Conservation (phyloP, 2,329 filamentous ascomycete genomes). For the Septoria petroselini region DNA sequence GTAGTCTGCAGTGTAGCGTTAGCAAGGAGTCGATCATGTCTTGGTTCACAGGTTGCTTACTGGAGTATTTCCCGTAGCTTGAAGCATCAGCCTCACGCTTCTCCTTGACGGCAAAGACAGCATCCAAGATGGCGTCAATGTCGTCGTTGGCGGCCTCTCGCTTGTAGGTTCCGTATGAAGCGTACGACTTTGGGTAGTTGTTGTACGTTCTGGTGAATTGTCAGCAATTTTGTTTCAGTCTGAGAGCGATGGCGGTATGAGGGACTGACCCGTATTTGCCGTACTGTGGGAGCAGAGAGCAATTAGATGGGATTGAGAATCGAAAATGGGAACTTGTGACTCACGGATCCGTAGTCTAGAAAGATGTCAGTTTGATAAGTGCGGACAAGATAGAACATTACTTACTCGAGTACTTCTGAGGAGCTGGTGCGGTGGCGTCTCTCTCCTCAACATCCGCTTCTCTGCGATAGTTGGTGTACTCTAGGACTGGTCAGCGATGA, state of each 20-base stretch:
- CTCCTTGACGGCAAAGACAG: slow-evolving; percentile 5
- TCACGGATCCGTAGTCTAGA: not conserved
- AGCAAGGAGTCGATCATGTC: no score
- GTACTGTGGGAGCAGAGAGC: not conserved
- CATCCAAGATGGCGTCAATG: slow-evolving; percentile 3
- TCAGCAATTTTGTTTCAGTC: no score
- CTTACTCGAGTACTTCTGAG: not conserved
- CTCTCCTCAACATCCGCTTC: not conserved
- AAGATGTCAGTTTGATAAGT: not conserved
- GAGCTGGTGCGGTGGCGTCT: not conserved
- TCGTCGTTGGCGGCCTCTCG: slow-evolving; percentile 7
- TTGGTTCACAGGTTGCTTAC: not conserved
- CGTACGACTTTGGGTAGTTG: slow-evolving; percentile 13
- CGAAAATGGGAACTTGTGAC: no score
- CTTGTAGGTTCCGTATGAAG: slow-evolving; percentile 13
- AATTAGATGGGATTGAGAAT: not conserved
- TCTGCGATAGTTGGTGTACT: not conserved
- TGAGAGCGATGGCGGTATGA: not conserved
- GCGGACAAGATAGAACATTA: not conserved
- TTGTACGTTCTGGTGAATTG: slow-evolving; percentile 1
- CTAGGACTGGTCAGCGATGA: not conserved
- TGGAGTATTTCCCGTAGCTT: slow-evolving; percentile 2
- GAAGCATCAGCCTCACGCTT: slow-evolving; percentile 1
- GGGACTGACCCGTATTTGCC: not conserved
- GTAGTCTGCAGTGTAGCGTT: slow-evolving; percentile 1